Evolutionary conservation across 371 early-diverging fungal species (phyloP).

Genomic region (Mortierella sp.): DNA sequence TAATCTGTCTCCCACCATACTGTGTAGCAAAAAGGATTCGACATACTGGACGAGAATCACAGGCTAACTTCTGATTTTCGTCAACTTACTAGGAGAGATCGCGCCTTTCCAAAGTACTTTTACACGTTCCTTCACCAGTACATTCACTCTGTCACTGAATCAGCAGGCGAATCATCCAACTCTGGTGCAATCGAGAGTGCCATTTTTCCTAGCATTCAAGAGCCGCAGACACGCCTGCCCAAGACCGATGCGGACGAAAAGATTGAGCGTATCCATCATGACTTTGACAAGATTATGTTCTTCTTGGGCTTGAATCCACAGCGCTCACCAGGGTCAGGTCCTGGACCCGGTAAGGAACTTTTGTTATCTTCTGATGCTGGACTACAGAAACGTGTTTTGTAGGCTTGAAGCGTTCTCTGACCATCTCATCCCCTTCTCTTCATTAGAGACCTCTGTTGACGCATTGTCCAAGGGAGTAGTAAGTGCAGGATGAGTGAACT

Average conservation of each 20-base stretch:
- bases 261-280: slow-evolving; percentile 80
- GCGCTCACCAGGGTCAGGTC: slow-evolving; percentile 5
- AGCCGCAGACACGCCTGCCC: slow-evolving; percentile 22
- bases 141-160: slow-evolving; percentile 77
- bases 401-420: not conserved
- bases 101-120: slow-evolving; percentile 84
- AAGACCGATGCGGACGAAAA: slow-evolving; percentile 81
- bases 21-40: not conserved
- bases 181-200: slow-evolving; percentile 27
- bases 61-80: not conserved
- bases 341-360: not conserved
- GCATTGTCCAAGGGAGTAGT: not conserved
- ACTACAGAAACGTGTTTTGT: too few species aligned
- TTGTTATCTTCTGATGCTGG: not conserved
- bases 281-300: slow-evolving; percentile 81
- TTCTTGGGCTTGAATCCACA: slow-evolving; percentile 59
- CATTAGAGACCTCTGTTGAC: not conserved
- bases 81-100: slow-evolving; percentile 67
- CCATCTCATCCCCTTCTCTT: not conserved
- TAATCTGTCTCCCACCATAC: slow-evolving; percentile 29
- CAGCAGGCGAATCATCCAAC: slow-evolving; percentile 56
- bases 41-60: not conserved
- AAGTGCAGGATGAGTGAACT: too few species aligned
- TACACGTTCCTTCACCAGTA: slow-evolving; percentile 85
- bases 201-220: slow-evolving; percentile 21